Evolutionary conservation across 1,139 yeast species (phyloP).

Genomic region (Candida buenavistaensis): DNA sequence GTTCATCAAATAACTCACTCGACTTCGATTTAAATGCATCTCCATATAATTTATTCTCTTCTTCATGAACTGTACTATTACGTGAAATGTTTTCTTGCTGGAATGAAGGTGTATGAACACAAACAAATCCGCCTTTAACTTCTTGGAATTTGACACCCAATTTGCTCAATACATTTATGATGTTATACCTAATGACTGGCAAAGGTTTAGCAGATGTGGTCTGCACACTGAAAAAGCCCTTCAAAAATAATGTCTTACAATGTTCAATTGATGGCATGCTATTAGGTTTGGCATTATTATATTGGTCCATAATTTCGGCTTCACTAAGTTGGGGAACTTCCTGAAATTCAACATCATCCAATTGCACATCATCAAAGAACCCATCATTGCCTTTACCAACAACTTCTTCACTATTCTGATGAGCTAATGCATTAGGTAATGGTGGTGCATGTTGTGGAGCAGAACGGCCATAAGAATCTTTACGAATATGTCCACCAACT

Average conservation of each 20-base stretch:
- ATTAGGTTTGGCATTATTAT: slow-evolving; percentile 69
- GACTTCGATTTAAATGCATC: slow-evolving; percentile 44
- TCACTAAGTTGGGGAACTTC: slow-evolving; percentile 52
- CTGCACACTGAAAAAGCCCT: slow-evolving; percentile 94
- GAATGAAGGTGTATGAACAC: slow-evolving; percentile 66
- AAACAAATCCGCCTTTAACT: slow-evolving; percentile 91
- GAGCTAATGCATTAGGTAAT: slow-evolving; percentile 47
- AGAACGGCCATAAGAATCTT: slow-evolving; percentile 47
- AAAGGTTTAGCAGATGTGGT: slow-evolving; percentile 92
- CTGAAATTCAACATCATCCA: slow-evolving; percentile 42
- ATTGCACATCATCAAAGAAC: slow-evolving; percentile 65
- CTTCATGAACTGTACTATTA: slow-evolving; percentile 18
- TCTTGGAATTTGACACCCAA: slow-evolving; percentile 84
- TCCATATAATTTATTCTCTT: slow-evolving; percentile 42
- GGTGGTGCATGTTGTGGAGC: slow-evolving; percentile 40
- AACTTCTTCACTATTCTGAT: slow-evolving; percentile 45
- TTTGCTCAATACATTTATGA: slow-evolving; percentile 73
- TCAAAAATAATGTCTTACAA: slow-evolving; percentile 86
- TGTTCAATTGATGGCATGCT: slow-evolving; percentile 93
- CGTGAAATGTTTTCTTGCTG: slow-evolving; percentile 18
- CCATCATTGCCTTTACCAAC: slow-evolving; percentile 38
- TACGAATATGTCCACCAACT: slow-evolving; percentile 73
- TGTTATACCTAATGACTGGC: slow-evolving; percentile 83
- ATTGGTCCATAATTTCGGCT: slow-evolving; percentile 64
- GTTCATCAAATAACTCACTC: slow-evolving; percentile 26